Percentiles rank a stretch among this genome's conserved stretches.
These are phyloP conservation scores for Inga oerstediana DNA, from an alignment of 306 rosid species.

Conservation along the genomic window DNA sequence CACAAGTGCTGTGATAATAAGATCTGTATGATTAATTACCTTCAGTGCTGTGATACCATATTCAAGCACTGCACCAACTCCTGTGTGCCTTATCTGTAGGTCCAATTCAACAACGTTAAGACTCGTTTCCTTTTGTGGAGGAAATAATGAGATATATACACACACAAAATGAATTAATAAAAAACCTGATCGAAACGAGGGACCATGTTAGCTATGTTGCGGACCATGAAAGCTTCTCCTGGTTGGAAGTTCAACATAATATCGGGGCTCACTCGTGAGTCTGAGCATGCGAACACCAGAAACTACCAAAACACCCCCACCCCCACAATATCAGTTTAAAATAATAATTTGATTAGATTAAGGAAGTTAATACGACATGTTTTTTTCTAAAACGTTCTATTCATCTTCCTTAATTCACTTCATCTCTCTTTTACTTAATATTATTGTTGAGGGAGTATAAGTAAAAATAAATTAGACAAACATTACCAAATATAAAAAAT, in stretches of 20 bases:
- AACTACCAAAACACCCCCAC: constrained; percentile 36
- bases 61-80: constrained; percentile 67
- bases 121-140: not conserved
- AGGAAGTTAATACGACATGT: no score
- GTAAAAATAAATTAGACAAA: no score
- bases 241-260: constrained; percentile 56
- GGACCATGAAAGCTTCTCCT: constrained; percentile 69
- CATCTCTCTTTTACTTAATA: no score
- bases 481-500: no score
- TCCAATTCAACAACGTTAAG: not conserved
- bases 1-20: no score
- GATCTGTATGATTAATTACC: constrained; percentile 26
- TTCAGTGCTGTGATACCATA: constrained; percentile 52
- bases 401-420: no score
- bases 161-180: not conserved
- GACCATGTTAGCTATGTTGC: constrained; percentile 73
- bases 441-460: no score
- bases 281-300: constrained; percentile 76
- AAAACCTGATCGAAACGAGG: constrained; percentile 64
- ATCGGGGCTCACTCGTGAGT: constrained; percentile 75
- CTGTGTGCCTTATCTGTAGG: constrained; percentile 54
- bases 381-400: no score
- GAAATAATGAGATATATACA: no score
- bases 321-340: not conserved
- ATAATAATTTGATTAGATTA: not conserved